A percentile compares a stretch with the other conserved stretches of the same genome.
Evolutionary conservation across 352 stramenopile genomes (phyloP).

Genomic region (Phytophthora meadii): DNA sequence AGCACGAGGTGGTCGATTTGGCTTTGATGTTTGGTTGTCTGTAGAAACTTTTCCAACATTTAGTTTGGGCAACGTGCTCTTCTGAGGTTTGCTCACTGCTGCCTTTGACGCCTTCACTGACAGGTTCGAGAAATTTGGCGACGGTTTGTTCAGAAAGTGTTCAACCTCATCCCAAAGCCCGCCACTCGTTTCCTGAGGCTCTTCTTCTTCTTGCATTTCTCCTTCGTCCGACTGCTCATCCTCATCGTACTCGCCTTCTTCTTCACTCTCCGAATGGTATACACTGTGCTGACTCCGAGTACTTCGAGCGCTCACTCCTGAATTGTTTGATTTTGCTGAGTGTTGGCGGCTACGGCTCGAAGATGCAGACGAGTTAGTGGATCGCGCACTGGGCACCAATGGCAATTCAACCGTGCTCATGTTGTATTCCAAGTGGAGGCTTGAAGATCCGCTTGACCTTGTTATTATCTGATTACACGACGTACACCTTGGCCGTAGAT

Average conservation of each 20-base stretch:
- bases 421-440: slow-evolving; percentile 1
- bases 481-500: too few relatives aligned
- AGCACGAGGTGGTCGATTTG: slow-evolving; percentile 28
- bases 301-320: slow-evolving; percentile 45
- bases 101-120: slow-evolving; percentile 43
- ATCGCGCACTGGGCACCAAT: slow-evolving; percentile 53
- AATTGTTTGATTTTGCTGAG: slow-evolving; percentile 50
- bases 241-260: slow-evolving; percentile 11
- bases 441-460: slow-evolving; percentile 6
- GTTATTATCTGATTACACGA: slow-evolving; percentile 29
- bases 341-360: slow-evolving; percentile 51
- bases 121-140: slow-evolving; percentile 56
- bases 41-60: slow-evolving; percentile 26
- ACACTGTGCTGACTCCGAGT: slow-evolving; percentile 35
- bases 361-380: slow-evolving; percentile 44
- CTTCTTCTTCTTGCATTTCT: slow-evolving; percentile 22
- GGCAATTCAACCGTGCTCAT: slow-evolving; percentile 68
- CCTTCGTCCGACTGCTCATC: slow-evolving; percentile 20
- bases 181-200: slow-evolving; percentile 54
- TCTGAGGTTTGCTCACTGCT: slow-evolving; percentile 34
- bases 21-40: slow-evolving; percentile 35
- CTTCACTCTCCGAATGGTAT: slow-evolving; percentile 25
- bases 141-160: slow-evolving; percentile 75
- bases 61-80: slow-evolving; percentile 54
- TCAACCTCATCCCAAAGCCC: slow-evolving; percentile 79